These are phyloP conservation scores for Termitomyces sp. DNA, from an alignment of 768 basidiomycete genomes.

Conservation along the genomic window DNA sequence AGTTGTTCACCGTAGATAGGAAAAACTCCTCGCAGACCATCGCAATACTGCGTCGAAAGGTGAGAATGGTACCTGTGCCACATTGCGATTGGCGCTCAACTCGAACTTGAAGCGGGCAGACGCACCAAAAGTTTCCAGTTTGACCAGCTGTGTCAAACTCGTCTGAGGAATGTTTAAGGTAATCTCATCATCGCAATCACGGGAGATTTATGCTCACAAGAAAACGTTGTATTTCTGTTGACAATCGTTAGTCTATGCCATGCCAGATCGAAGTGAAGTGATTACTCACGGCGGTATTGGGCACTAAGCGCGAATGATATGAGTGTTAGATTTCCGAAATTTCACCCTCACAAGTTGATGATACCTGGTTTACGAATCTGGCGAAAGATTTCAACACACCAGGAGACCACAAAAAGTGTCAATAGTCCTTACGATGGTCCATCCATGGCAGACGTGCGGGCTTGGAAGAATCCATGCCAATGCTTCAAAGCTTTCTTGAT, in stretches of 20 bases:
- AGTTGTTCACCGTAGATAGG: conserved; percentile 18
- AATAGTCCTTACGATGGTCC: conserved; percentile 24
- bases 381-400: not conserved
- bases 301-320: conserved; percentile 17
- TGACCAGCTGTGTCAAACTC: conserved; percentile 25
- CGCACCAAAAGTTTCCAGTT: conserved; percentile 17
- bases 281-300: conserved; percentile 26
- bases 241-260: not conserved
- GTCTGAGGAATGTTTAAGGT: conserved; percentile 14
- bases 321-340: not conserved
- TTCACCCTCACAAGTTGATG: not conserved
- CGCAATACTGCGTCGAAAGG: conserved; percentile 41
- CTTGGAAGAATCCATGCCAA: conserved; percentile 31
- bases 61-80: conserved; percentile 33
- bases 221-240: conserved; percentile 21
- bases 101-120: not conserved
- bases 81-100: not conserved
- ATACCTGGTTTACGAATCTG: conserved; percentile 38
- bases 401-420: not conserved
- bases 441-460: conserved; percentile 27
- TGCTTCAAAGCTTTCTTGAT: conserved; percentile 12
- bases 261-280: not conserved
- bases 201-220: not conserved
- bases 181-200: not conserved
- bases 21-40: conserved; percentile 32